Percentiles rank a stretch among this genome's conserved stretches.
These are phyloP conservation scores for Aspergillus carlsbadensis DNA, from an alignment of 495 filamentous ascomycete genomes.

Conservation along the genomic window DNA sequence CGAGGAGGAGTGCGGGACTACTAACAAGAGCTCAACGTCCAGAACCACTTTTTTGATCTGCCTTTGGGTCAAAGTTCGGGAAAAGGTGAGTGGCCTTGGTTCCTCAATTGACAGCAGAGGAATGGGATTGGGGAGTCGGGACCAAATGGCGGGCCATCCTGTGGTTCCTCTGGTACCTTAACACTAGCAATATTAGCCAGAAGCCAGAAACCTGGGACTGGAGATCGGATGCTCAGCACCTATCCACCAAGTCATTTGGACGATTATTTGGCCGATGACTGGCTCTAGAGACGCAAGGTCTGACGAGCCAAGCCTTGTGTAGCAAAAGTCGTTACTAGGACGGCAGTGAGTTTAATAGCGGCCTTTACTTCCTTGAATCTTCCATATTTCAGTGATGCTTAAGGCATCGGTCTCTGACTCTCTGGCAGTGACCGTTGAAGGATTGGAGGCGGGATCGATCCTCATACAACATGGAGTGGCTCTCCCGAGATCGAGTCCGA, in stretches of 20 bases:
- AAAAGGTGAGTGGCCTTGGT: not conserved
- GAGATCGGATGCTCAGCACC: constrained; percentile 1
- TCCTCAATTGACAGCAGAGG: not conserved
- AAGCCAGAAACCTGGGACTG: not conserved
- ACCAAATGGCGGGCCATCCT: not conserved
- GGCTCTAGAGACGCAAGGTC: constrained; percentile 18
- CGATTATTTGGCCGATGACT: constrained; percentile 8
- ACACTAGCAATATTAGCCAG: not conserved
- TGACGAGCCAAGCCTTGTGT: constrained; percentile 18
- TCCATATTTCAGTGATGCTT: not conserved
- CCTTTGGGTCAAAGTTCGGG: constrained; percentile 3
- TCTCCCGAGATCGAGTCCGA: too few relatives aligned
- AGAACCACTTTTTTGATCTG: constrained; percentile 7
- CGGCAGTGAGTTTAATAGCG: not conserved
- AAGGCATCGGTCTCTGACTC: not conserved
- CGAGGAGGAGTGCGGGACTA: constrained; percentile 15
- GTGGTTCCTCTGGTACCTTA: not conserved
- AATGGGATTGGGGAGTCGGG: too few relatives aligned
- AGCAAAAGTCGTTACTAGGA: constrained; percentile 4
- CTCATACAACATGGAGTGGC: too few relatives aligned
- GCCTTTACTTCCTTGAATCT: not conserved
- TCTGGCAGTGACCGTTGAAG: too few relatives aligned
- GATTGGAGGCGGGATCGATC: too few relatives aligned
- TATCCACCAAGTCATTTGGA: constrained; percentile 4
- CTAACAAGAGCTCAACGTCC: not conserved